Percentiles rank a stretch among this genome's conserved stretches.
Conservation (phyloP, 176 grass and related monocot genomes). For the Oryza longistaminata region DNA sequence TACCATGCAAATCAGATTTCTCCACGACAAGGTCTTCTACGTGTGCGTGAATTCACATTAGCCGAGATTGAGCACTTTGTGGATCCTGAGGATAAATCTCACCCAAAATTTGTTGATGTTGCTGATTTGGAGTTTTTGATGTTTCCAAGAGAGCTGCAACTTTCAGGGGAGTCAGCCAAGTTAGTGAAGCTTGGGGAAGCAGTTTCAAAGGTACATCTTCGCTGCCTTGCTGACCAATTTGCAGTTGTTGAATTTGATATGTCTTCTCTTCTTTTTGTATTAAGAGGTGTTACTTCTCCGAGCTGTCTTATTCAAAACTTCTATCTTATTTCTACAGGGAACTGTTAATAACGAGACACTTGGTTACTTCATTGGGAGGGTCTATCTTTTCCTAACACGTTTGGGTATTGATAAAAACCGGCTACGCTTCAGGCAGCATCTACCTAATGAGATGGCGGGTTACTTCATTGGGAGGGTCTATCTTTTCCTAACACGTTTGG, state of each 20-base stretch:
- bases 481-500: conserved; percentile 72
- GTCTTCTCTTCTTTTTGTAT: not conserved
- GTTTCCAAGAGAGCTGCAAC: conserved; percentile 72
- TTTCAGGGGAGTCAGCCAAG: conserved; percentile 63
- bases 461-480: conserved; percentile 91
- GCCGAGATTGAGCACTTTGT: conserved; percentile 93
- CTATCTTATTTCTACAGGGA: conserved; percentile 40
- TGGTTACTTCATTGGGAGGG: conserved; percentile 87
- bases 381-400: conserved; percentile 75
- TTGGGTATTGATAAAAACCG: conserved; percentile 69
- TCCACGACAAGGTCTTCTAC: conserved; percentile 85
- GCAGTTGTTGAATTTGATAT: not conserved
- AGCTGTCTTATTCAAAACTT: not conserved
- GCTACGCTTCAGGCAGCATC: conserved; percentile 77
- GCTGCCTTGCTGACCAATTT: not conserved
- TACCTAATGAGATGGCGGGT: no score
- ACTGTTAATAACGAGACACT: conserved; percentile 88
- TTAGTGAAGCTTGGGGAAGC: conserved; percentile 59
- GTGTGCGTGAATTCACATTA: conserved; percentile 79
- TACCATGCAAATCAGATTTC: conserved; percentile 56
- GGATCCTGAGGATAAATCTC: conserved; percentile 80
- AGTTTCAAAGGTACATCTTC: conserved; percentile 60
- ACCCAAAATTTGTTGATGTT: conserved; percentile 79
- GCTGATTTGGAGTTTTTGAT: conserved; percentile 70
- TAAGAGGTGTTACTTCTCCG: conserved; percentile 10